Percentiles rank a stretch among this genome's conserved stretches.
phyloP scores from a whole-genome alignment of 1,284 basidiomycete genomes.

The Cystobasidiaceae sp. region DNA sequence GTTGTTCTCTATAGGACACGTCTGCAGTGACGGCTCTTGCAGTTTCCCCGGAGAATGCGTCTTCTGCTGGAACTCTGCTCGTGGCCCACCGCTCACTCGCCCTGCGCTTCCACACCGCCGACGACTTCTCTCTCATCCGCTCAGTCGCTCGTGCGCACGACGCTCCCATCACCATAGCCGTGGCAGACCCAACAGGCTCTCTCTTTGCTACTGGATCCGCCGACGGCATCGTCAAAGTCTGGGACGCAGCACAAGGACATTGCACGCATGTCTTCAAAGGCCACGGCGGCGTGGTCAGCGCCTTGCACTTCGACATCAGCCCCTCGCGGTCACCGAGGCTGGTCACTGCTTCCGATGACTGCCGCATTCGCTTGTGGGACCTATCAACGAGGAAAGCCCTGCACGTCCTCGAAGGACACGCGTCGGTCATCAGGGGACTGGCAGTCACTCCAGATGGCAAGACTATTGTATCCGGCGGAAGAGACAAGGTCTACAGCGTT shows the following conservation, averaged over 20 bases:
- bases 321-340: conserved; percentile 36
- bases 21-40: conserved; percentile 53
- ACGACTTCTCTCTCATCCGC: conserved; percentile 58
- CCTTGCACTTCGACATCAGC: conserved; percentile 65
- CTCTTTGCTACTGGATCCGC: conserved; percentile 92
- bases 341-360: conserved; percentile 54
- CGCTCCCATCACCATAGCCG: conserved; percentile 85
- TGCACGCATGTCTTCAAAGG: conserved; percentile 94
- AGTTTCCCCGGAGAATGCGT: conserved; percentile 42
- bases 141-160: conserved; percentile 78
- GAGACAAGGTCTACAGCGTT: conserved; percentile 81
- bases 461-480: conserved; percentile 79
- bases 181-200: conserved; percentile 75
- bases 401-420: conserved; percentile 79
- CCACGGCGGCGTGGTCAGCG: conserved; percentile 91
- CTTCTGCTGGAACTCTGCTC: conserved; percentile 48
- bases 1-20: conserved; percentile 50
- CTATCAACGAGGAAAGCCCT: conserved; percentile 55
- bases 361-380: conserved; percentile 83
- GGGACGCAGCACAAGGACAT: conserved; percentile 82
- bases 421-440: conserved; percentile 80
- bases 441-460: conserved; percentile 63
- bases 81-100: conserved; percentile 52
- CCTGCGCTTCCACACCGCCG: conserved; percentile 52
- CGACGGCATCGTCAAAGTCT: conserved; percentile 94